These are phyloP conservation scores for Mortierella sp. DNA, from an alignment of 371 early-diverging fungal species.

Conservation along the genomic window DNA sequence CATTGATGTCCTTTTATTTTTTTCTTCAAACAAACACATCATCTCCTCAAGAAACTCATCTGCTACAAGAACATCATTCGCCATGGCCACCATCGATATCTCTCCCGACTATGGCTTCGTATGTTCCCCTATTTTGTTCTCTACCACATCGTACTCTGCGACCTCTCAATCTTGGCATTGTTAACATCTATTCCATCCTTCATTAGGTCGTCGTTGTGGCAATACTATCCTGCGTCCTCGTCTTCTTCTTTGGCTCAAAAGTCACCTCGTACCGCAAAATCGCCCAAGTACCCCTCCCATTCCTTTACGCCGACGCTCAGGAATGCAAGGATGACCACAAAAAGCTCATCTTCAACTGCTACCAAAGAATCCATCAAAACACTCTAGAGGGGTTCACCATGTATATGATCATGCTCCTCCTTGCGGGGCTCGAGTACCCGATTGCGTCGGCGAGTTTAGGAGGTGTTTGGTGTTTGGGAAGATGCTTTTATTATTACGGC, in stretches of 20 bases:
- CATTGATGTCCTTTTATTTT: neutral
- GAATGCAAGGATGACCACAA: conserved; percentile 72
- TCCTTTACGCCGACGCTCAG: conserved; percentile 71
- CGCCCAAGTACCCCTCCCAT: conserved; percentile 75
- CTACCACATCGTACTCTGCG: neutral
- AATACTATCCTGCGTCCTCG: conserved; percentile 60
- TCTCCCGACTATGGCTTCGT: conserved; percentile 77
- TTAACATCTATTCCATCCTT: no score
- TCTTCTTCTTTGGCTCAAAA: conserved; percentile 64
- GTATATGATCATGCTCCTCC: conserved; percentile 56
- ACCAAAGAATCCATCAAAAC: conserved; percentile 80
- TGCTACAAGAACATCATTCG: neutral
- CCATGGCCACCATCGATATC: conserved; percentile 65
- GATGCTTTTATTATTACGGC: conserved; percentile 63
- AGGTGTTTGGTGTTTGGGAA: conserved; percentile 64
- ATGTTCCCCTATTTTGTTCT: conserved; percentile 22
- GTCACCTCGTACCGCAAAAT: conserved; percentile 71
- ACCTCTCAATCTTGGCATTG: conserved; percentile 28
- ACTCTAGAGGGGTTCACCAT: conserved; percentile 44
- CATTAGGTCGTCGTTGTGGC: conserved; percentile 38
- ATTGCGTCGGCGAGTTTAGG: conserved; percentile 66
- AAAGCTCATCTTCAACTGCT: conserved; percentile 77
- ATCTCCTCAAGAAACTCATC: neutral
- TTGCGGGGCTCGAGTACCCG: conserved; percentile 70
- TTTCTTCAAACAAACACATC: neutral